phyloP scores from a whole-genome alignment of 768 basidiomycete genomes.

The Agaricus blazei region DNA sequence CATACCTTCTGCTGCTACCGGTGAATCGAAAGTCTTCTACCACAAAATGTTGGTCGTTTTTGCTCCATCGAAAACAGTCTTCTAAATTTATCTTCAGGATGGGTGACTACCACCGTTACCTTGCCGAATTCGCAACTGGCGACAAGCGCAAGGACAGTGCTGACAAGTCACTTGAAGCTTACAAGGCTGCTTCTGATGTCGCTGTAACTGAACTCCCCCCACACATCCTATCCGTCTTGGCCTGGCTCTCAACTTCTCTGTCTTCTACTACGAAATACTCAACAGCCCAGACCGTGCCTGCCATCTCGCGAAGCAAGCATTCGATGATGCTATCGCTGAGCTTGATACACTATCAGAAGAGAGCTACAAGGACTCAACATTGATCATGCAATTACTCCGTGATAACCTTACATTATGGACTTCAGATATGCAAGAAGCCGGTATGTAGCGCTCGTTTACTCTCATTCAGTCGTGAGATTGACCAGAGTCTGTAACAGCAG shows the following conservation, averaged over 20 bases:
- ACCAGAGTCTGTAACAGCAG: conserved; percentile 33
- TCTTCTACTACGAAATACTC: conserved; percentile 99
- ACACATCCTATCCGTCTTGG: conserved; percentile 99
- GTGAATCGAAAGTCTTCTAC: conserved; percentile 99
- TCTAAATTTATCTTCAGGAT: conserved; percentile 55
- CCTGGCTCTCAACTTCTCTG: conserved; percentile 98
- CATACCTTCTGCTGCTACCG: conserved; percentile 92
- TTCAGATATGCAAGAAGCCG: conserved; percentile 93
- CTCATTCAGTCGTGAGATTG: conserved; percentile 4
- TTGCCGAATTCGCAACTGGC: conserved; percentile 97
- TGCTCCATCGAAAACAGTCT: background rate
- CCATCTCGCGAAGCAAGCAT: conserved; percentile 98
- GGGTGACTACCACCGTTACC: conserved; percentile 99
- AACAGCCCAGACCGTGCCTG: conserved; percentile 98
- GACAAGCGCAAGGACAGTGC: conserved; percentile 96
- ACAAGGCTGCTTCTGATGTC: conserved; percentile 97
- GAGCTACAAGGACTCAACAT: conserved; percentile 98
- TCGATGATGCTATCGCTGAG: conserved; percentile 98
- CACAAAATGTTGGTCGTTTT: conserved; percentile 83
- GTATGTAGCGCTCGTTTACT: conserved; percentile 34
- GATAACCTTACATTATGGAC: conserved; percentile 99
- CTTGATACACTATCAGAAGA: conserved; percentile 98
- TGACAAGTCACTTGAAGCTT: conserved; percentile 94
- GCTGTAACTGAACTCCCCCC: conserved; percentile 93
- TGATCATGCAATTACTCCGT: conserved; percentile 95